Evolutionary conservation across 1,284 basidiomycete species (phyloP).

Genomic region (Pyrrhoderma lamaoense): DNA sequence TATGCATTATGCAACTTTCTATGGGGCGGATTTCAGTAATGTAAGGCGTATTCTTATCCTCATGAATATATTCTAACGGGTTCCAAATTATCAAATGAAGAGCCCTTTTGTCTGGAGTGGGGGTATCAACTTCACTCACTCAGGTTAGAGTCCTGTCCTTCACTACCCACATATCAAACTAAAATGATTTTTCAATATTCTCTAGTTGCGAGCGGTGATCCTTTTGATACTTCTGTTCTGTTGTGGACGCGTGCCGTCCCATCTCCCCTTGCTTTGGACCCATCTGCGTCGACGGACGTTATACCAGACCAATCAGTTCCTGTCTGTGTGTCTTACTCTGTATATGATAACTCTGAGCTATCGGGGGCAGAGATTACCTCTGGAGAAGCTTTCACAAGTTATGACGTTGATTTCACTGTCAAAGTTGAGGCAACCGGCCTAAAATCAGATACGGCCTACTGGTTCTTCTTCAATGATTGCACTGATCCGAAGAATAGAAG

Average conservation of each 20-base stretch:
- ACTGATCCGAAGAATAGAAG: constrained; percentile 39
- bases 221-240: constrained; percentile 50
- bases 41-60: constrained; percentile 25
- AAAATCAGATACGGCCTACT: constrained; percentile 50
- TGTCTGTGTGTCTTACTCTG: constrained; percentile 48
- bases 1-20: constrained; percentile 48
- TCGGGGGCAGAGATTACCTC: constrained; percentile 36
- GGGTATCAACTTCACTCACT: constrained; percentile 48
- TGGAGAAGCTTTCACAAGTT: constrained; percentile 50
- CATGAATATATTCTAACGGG: background rate
- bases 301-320: constrained; percentile 49
- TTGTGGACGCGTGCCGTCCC: constrained; percentile 57
- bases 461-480: constrained; percentile 55
- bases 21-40: constrained; percentile 45
- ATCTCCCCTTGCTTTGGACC: constrained; percentile 17
- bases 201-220: constrained; percentile 38
- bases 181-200: background rate
- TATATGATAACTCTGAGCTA: constrained; percentile 33
- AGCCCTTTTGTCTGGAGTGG: constrained; percentile 46
- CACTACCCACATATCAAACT: too few relatives aligned
- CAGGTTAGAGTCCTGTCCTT: background rate
- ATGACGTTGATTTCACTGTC: constrained; percentile 59
- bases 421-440: constrained; percentile 55
- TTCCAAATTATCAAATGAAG: constrained; percentile 24
- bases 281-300: constrained; percentile 22